Conservation (phyloP, 1,284 basidiomycete genomes). For the Tilletia setariae region DNA sequence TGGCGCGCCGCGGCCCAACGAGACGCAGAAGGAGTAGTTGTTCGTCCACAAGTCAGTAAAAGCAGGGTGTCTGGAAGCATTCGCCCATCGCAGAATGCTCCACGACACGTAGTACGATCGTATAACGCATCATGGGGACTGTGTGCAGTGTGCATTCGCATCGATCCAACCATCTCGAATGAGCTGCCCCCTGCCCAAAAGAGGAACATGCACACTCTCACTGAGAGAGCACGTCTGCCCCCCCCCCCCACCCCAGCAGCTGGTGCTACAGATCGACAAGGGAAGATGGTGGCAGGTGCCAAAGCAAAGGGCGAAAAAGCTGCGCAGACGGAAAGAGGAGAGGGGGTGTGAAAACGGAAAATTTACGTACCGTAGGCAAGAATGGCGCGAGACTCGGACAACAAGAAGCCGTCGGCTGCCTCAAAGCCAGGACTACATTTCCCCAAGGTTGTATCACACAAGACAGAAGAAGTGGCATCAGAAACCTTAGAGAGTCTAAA, state of each 20-base stretch:
- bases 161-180: too few species aligned
- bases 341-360: constrained; percentile 19
- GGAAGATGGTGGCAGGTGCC: constrained; percentile 40
- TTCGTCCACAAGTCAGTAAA: too few species aligned
- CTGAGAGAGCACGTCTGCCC: too few species aligned
- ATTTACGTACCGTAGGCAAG: constrained; percentile 77
- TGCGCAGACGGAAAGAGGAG: constrained; percentile 55
- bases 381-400: constrained; percentile 77
- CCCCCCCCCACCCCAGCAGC: too few species aligned
- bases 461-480: background rate
- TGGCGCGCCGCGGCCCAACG: too few species aligned
- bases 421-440: constrained; percentile 79
- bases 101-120: too few species aligned
- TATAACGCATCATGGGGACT: too few species aligned
- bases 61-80: background rate
- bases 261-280: too few species aligned
- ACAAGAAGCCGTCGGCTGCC: constrained; percentile 70
- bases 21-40: background rate
- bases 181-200: too few species aligned
- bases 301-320: constrained; percentile 61
- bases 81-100: background rate
- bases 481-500: background rate
- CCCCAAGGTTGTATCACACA: background rate
- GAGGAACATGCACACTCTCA: too few species aligned
- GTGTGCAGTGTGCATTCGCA: background rate